phyloP scores from a whole-genome alignment of 441 rosid genomes.

The Jatropha multifida region DNA sequence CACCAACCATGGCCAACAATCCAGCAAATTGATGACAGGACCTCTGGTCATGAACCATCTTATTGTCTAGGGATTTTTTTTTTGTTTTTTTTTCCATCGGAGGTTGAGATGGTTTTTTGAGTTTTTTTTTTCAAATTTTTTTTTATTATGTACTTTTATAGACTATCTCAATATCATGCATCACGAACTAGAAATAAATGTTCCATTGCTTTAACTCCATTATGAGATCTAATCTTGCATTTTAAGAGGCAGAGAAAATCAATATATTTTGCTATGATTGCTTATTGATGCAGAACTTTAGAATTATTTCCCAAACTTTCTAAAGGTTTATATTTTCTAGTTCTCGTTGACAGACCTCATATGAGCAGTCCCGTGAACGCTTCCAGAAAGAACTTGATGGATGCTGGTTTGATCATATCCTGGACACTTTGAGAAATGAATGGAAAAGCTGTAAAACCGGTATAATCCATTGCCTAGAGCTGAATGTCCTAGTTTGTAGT shows the following conservation, averaged over 20 bases:
- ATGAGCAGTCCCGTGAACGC: slow-evolving; percentile 36
- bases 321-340: slow-evolving; percentile 70
- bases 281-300: slow-evolving; percentile 10
- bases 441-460: slow-evolving; percentile 61
- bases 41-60: not conserved
- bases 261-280: not conserved
- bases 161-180: not conserved
- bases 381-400: slow-evolving; percentile 60
- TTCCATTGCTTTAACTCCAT: slow-evolving; percentile 3
- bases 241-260: not conserved
- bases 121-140: not conserved
- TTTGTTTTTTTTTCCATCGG: not conserved
- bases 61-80: too few species aligned
- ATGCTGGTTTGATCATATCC: slow-evolving; percentile 65
- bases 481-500: slow-evolving; percentile 6
- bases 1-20: not conserved
- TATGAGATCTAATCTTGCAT: not conserved
- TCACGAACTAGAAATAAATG: not conserved
- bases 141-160: not conserved
- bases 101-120: not conserved
- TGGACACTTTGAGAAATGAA: slow-evolving; percentile 49
- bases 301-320: slow-evolving; percentile 31
- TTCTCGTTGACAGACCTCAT: slow-evolving; percentile 62
- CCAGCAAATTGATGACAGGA: not conserved
- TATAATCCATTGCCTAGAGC: slow-evolving; percentile 21